Percentiles rank a stretch among this genome's conserved stretches.
Conservation (phyloP, 257 asterid species). For the Salvia hispanica region DNA sequence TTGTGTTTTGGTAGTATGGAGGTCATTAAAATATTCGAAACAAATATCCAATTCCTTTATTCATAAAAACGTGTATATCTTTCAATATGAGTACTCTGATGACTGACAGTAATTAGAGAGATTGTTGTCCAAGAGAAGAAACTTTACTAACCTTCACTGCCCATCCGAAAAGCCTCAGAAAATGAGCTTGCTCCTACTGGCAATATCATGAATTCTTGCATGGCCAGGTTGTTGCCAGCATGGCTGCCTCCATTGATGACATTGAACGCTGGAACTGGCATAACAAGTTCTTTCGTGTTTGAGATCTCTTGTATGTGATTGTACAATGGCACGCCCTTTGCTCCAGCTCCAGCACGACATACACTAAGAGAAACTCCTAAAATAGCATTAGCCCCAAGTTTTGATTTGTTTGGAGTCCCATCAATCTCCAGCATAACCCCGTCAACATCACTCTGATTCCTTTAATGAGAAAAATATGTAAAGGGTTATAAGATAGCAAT, state of each 20-base stretch:
- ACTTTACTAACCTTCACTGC: conserved; percentile 78
- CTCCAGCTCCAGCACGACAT: conserved; percentile 98
- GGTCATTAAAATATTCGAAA: no score
- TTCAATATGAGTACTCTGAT: background rate
- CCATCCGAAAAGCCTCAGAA: conserved; percentile 89
- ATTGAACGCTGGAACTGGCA: conserved; percentile 99
- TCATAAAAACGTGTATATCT: background rate
- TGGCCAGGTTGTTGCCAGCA: conserved; percentile 96
- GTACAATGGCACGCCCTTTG: conserved; percentile 80
- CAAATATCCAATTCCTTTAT: no score
- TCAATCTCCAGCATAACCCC: conserved; percentile 88
- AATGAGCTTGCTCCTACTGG: conserved; percentile 94
- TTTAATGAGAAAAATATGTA: conserved; percentile 30
- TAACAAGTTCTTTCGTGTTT: conserved; percentile 81
- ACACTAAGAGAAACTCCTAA: conserved; percentile 95
- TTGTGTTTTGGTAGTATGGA: no score
- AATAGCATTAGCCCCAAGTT: conserved; percentile 94
- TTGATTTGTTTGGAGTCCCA: conserved; percentile 90
- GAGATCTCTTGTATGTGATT: conserved; percentile 91
- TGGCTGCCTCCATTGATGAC: conserved; percentile 99
- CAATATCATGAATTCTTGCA: conserved; percentile 97
- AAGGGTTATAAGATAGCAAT: conserved; percentile 19
- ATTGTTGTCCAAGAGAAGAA: background rate
- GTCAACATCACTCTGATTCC: conserved; percentile 86
- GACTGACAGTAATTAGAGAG: background rate